phyloP scores from a whole-genome alignment of 176 grass and related monocot genomes.

The Aegilops tauschii region DNA sequence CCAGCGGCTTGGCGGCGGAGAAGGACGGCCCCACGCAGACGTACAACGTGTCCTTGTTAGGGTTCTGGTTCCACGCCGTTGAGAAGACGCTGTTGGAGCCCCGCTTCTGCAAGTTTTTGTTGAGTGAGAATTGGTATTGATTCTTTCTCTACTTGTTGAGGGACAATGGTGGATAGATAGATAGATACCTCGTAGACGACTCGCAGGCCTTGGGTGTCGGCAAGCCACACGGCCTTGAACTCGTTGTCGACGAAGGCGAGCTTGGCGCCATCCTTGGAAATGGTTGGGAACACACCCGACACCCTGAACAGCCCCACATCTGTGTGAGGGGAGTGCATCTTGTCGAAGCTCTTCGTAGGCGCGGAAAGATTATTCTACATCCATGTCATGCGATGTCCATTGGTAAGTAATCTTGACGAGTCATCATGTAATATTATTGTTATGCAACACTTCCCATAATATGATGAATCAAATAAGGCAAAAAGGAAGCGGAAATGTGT shows the following conservation, averaged over 20 bases:
- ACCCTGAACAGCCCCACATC: conserved; percentile 25
- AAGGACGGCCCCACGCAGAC: conserved; percentile 35
- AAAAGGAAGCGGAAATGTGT: too few relatives aligned
- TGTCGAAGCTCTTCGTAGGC: neutral
- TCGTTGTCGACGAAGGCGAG: conserved; percentile 49
- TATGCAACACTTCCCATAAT: too few relatives aligned
- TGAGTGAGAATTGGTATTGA: too few relatives aligned
- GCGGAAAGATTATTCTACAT: neutral
- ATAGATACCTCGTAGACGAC: neutral
- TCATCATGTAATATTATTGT: too few relatives aligned
- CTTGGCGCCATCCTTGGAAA: conserved; percentile 44
- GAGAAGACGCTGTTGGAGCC: conserved; percentile 17
- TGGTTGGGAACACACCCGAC: conserved; percentile 41
- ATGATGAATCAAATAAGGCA: too few relatives aligned
- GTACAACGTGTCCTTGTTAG: conserved; percentile 23
- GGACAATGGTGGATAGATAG: too few relatives aligned
- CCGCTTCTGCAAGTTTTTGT: neutral
- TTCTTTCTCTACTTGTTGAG: too few relatives aligned
- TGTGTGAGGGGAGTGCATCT: neutral
- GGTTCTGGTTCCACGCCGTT: conserved; percentile 45
- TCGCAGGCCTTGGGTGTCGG: conserved; percentile 21
- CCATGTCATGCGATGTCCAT: neutral
- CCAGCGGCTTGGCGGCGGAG: neutral
- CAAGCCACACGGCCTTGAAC: conserved; percentile 50
- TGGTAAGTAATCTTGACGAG: too few relatives aligned